Evolutionary conservation across 1,284 basidiomycete genomes (phyloP), one percentile per base, ranked within the genome.

Genomic region (Malassezia vespertilionis): DNA sequence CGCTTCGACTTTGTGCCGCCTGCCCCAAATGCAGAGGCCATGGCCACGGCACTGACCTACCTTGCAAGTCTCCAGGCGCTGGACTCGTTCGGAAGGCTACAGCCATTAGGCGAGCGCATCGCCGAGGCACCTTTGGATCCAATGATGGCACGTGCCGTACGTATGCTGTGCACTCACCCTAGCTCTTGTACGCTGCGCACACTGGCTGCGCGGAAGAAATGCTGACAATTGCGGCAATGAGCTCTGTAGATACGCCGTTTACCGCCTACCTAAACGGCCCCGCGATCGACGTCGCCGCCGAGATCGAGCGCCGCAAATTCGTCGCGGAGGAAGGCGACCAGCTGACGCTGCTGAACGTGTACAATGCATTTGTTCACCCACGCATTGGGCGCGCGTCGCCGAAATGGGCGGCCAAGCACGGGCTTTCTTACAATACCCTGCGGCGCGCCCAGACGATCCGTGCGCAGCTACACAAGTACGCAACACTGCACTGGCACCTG

Each of bases 321-420:
- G 91, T 87, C 0, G 88, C 89, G 0, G 86, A 93, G 72, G 90
- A 99, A 79, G 93, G 93, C 57, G 90, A 96, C 65, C 86, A 91
- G 68, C 74, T 95, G 5, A 95, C 89, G 2, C 75, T 90, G 5
- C 71, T 95, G 20, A 96, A 95, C 71, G 86, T 87, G 3, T 97
- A 88, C 74, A 91, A 93, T 60, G 87, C 86, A 0, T 99, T 97
- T 71, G 77, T 78, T 18, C 79, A 65, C 39, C 44, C 53, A 18
- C 53, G 77, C 61, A 83, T 84, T 59, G 91, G 90, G 0, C 78
- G 77, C 24, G 82, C 84, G 2, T 75, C 76, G 78, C 82, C 83
- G 1, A 79, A 80, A 7, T 97, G 91, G 90, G 93, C 88, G 70
- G 84, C 84, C 57, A 76, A 78, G n/a, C 89, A 95, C 67, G 80